Conservation (phyloP, 768 basidiomycete species). For the Xanthoconium purpureum region DNA sequence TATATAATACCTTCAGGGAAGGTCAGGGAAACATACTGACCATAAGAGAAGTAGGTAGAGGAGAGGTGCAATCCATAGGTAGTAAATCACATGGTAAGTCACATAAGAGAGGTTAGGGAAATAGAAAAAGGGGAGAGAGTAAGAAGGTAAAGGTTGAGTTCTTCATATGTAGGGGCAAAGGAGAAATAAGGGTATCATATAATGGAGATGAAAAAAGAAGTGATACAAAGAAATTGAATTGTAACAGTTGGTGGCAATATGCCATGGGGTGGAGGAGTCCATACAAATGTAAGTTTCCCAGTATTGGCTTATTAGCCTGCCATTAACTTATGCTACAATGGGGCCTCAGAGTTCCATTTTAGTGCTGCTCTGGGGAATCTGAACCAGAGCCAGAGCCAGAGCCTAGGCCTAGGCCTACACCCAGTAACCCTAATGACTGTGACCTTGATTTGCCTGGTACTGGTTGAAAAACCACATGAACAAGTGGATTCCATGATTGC, state of each 20-base stretch:
- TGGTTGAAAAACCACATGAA: slow-evolving; percentile 16
- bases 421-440: slow-evolving; percentile 36
- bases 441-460: slow-evolving; percentile 19
- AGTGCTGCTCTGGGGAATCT: slow-evolving; percentile 32
- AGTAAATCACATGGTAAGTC: no score
- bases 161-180: no score
- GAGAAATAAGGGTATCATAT: no score
- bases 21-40: no score
- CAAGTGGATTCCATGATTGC: slow-evolving; percentile 22
- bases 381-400: slow-evolving; percentile 24
- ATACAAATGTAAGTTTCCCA: slow-evolving; percentile 52
- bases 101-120: no score
- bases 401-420: slow-evolving; percentile 32
- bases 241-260: slow-evolving; percentile 71
- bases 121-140: no score
- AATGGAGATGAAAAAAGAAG: no score
- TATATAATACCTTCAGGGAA: no score
- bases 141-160: no score
- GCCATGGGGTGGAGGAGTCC: slow-evolving; percentile 91
- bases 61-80: no score
- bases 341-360: slow-evolving; percentile 41
- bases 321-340: slow-evolving; percentile 16
- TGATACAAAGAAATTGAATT: no score
- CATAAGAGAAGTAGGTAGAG: no score
- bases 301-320: background rate